Evolutionary conservation across 345 rosid species (phyloP), one percentile per base, ranked within the genome.

Genomic region (Cochlearia excelsa): DNA sequence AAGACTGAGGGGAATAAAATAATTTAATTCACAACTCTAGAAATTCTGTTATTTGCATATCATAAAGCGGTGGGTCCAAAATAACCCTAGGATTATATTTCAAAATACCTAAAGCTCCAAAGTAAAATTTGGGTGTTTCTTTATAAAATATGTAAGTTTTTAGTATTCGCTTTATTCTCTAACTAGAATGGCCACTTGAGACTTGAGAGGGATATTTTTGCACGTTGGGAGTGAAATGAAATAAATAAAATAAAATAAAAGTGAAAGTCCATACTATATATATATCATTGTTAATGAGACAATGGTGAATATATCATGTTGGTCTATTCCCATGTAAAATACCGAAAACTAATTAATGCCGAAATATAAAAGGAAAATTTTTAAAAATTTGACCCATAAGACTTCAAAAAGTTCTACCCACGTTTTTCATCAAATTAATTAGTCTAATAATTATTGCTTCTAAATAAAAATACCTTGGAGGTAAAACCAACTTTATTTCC

Each of bases 11-110:
- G 42, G 61, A 70, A 64, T 63, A 39, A 57, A 46, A 57, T 57
- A 57, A 57, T 64, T 56, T 51, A 64, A 63, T 51, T 70, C 69
- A 70, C 51, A 57, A 52, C 38, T 70, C 70, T 37, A 57, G 66
- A 63, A 57, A 70, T 64, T 64, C 58, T 70, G 50, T 61, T 57
- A 70, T 64, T 57, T 57, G 75, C 70, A 64, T 70, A 58, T 37
- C 50, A 44, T 63, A 70, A 70, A 64, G 59, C 11, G 1, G 65
- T 70, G 65, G 75, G 75, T 57, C 75, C 66, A 51, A 50, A 37
- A 9, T 56, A 56, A 46, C 65, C 69, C 55, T 57, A 43, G 7
- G 31, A 51, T 57, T 8, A 34, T 54, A 56, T 58, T 50, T 62
- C 38, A 56, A 29, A 41, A 63, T 35, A n/a, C 35, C 59, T 48